Percentiles rank a stretch among this genome's conserved stretches.
phyloP scores from a whole-genome alignment of 2,329 filamentous ascomycete genomes.

The Fusarium pininemorale region DNA sequence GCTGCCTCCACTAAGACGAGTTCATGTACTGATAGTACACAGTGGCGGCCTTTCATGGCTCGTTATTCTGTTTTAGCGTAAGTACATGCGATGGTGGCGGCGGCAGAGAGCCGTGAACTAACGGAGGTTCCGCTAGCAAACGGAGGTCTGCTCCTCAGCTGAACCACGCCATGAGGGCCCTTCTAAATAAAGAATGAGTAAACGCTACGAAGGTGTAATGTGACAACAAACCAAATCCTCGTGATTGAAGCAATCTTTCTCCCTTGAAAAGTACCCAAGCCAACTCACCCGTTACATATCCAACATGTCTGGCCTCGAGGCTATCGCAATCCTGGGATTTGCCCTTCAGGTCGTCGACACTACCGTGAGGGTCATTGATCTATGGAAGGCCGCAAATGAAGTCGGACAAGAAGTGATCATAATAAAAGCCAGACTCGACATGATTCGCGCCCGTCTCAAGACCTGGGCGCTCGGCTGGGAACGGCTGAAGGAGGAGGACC shows the following conservation, averaged over 20 bases:
- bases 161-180: neutral
- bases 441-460: neutral
- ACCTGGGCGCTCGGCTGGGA: neutral
- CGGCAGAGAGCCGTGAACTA: neutral
- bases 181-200: neutral
- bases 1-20: fast-evolving
- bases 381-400: neutral
- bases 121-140: neutral
- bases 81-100: neutral
- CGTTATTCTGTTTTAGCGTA: neutral
- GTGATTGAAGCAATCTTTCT: fast-evolving
- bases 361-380: neutral
- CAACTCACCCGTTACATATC: neutral
- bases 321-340: neutral
- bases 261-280: fast-evolving
- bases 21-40: neutral
- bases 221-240: no score
- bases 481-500: neutral
- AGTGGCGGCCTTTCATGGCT: neutral
- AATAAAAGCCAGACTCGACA: neutral
- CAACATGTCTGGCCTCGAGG: neutral
- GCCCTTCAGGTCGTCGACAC: neutral
- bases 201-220: fast-evolving
- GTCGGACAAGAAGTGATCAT: neutral
- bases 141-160: neutral